phyloP scores from a whole-genome alignment of 495 filamentous ascomycete species.

The Rhypophila decipiens region DNA sequence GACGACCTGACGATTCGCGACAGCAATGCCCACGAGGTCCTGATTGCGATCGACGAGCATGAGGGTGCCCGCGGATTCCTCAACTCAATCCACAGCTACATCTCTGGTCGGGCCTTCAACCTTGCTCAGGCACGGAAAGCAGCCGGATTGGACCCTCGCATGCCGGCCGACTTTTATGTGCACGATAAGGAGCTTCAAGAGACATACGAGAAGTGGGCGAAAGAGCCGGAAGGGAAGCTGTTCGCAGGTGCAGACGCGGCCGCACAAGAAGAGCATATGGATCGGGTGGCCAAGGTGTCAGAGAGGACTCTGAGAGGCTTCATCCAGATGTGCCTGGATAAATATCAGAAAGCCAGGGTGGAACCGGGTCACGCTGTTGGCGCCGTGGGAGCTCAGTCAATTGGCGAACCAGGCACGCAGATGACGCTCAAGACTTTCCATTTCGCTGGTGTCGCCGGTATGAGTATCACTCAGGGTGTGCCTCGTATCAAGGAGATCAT shows the following conservation, averaged over 20 bases:
- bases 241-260: not conserved
- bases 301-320: conserved; percentile 64
- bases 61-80: conserved; percentile 83
- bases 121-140: conserved; percentile 45
- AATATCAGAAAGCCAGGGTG: conserved; percentile 83
- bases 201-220: conserved; percentile 11
- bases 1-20: conserved; percentile 56
- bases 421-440: conserved; percentile 99
- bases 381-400: conserved; percentile 93
- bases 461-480: conserved; percentile 98
- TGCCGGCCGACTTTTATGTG: conserved; percentile 14
- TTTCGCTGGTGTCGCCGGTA: conserved; percentile 98
- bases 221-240: not conserved
- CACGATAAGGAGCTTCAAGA: conserved; percentile 9
- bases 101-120: conserved; percentile 41
- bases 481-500: conserved; percentile 99
- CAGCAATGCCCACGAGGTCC: conserved; percentile 20
- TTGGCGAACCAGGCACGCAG: conserved; percentile 96
- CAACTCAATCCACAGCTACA: conserved; percentile 63
- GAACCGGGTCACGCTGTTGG: conserved; percentile 97
- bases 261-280: conserved; percentile 31
- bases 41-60: conserved; percentile 61
- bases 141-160: conserved; percentile 31
- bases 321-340: conserved; percentile 73
- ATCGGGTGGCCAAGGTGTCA: conserved; percentile 78